Evolutionary conservation across 768 basidiomycete genomes (phyloP).

Genomic region (Boletus vinaceobasis): DNA sequence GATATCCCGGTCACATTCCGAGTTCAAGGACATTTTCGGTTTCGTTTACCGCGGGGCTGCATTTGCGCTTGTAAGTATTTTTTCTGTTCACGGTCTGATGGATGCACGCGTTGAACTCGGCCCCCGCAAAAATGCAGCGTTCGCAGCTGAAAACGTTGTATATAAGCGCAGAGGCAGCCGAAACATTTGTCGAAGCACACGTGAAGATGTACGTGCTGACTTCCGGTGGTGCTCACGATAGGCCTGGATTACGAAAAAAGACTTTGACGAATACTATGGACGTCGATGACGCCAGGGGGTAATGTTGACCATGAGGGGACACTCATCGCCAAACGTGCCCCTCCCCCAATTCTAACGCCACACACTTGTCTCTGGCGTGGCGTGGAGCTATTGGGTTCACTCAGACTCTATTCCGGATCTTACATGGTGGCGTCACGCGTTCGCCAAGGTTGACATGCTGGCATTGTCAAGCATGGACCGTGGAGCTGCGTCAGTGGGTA

Average conservation of each 20-base stretch:
- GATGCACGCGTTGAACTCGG: neutral
- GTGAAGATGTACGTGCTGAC: constrained; percentile 33
- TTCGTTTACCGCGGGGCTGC: constrained; percentile 38
- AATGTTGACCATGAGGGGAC: neutral
- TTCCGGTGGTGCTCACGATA: neutral
- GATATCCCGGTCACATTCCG: constrained; percentile 34
- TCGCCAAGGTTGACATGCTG: neutral
- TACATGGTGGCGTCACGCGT: neutral
- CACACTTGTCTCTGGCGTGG: neutral
- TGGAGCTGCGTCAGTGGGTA: constrained; percentile 1
- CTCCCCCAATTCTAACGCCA: neutral
- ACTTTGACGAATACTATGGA: neutral
- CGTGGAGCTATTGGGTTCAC: neutral
- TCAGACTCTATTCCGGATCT: constrained; percentile 8
- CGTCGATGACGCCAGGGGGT: constrained; percentile 10
- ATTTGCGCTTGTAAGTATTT: constrained; percentile 38
- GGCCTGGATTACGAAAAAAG: neutral
- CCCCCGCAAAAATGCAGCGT: constrained; percentile 17
- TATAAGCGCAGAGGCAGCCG: constrained; percentile 26
- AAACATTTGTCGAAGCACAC: constrained; percentile 36
- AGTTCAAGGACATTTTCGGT: constrained; percentile 40
- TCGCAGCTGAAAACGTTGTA: constrained; percentile 26
- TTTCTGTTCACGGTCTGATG: neutral
- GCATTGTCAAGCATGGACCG: neutral
- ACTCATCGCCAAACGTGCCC: neutral